Percentiles rank a stretch among this genome's conserved stretches.
These are phyloP conservation scores for Leptographium radiaticola DNA, from an alignment of 2,329 filamentous ascomycete species.

Conservation along the genomic window DNA sequence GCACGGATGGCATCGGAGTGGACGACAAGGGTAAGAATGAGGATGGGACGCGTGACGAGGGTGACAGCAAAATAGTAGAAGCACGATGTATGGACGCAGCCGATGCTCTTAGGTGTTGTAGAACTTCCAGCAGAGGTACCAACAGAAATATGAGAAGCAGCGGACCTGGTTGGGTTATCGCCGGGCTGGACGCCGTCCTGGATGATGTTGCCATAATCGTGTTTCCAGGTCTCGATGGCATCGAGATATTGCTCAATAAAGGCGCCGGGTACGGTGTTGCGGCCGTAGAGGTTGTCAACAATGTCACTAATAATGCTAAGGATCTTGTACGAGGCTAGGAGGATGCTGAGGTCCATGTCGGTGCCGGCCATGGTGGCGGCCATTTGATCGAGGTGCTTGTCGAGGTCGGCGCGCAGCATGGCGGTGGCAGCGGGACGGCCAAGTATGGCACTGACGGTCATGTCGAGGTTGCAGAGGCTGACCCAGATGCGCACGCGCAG, in stretches of 20 bases:
- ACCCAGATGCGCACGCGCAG: constrained; percentile 27
- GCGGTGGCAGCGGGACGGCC: constrained; percentile 27
- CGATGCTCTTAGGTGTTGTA: constrained; percentile 1
- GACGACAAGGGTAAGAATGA: constrained; percentile 7
- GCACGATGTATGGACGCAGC: constrained; percentile 10
- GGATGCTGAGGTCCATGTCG: constrained; percentile 12
- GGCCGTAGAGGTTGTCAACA: constrained; percentile 24
- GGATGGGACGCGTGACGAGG: constrained; percentile 10
- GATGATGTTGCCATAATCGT: not conserved
- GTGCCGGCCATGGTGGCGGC: not conserved
- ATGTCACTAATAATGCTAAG: constrained; percentile 31
- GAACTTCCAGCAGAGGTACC: not conserved
- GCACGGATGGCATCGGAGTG: not conserved
- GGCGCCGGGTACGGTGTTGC: not conserved
- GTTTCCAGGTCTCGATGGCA: constrained; percentile 4
- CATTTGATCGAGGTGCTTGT: constrained; percentile 3
- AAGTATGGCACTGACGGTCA: constrained; percentile 33
- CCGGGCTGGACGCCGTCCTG: not conserved
- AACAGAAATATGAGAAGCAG: not conserved
- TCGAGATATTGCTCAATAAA: constrained; percentile 6
- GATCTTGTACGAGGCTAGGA: constrained; percentile 28
- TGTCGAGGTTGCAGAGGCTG: constrained; percentile 32
- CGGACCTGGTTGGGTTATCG: not conserved
- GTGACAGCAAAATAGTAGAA: constrained; percentile 14
- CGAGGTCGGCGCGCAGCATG: constrained; percentile 16